Evolutionary conservation across 805 yeast species (phyloP).

Genomic region (Saccharomycopsis sp.): DNA sequence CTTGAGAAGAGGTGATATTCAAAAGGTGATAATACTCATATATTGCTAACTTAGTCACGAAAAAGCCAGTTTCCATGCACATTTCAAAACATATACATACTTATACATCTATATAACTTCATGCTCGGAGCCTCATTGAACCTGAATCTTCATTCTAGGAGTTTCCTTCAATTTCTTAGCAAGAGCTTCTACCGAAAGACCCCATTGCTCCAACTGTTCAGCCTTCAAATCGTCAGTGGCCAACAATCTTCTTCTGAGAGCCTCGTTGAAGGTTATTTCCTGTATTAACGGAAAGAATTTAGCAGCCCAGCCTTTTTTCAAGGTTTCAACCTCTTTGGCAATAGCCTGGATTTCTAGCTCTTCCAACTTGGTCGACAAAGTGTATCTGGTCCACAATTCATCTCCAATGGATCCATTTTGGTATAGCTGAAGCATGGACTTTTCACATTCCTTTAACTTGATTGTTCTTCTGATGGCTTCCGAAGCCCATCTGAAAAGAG

Average conservation of each 20-base stretch:
- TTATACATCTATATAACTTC: too few species aligned
- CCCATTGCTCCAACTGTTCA: slow-evolving; percentile 30
- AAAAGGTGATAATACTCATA: too few species aligned
- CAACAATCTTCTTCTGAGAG: slow-evolving; percentile 65
- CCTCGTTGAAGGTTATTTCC: slow-evolving; percentile 89
- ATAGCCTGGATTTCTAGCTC: slow-evolving; percentile 77
- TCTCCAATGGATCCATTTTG: slow-evolving; percentile 91
- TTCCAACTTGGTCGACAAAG: slow-evolving; percentile 67
- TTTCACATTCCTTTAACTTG: slow-evolving; percentile 73
- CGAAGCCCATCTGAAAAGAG: slow-evolving; percentile 64
- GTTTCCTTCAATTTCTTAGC: neutral
- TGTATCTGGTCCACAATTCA: slow-evolving; percentile 73
- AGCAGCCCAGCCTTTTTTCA: slow-evolving; percentile 77
- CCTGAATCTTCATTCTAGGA: slow-evolving; percentile 1
- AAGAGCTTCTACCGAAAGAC: slow-evolving; percentile 15
- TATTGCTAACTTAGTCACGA: neutral
- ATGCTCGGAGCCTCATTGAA: too few species aligned
- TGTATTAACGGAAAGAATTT: slow-evolving; percentile 70
- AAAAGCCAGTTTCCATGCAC: neutral
- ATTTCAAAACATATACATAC: neutral
- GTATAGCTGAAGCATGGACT: slow-evolving; percentile 61
- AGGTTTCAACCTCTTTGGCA: slow-evolving; percentile 63
- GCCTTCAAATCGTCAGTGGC: slow-evolving; percentile 36
- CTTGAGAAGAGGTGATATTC: too few species aligned
- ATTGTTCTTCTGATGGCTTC: slow-evolving; percentile 82